phyloP scores from a whole-genome alignment of 306 rosid genomes.

The Castanea mollissima region DNA sequence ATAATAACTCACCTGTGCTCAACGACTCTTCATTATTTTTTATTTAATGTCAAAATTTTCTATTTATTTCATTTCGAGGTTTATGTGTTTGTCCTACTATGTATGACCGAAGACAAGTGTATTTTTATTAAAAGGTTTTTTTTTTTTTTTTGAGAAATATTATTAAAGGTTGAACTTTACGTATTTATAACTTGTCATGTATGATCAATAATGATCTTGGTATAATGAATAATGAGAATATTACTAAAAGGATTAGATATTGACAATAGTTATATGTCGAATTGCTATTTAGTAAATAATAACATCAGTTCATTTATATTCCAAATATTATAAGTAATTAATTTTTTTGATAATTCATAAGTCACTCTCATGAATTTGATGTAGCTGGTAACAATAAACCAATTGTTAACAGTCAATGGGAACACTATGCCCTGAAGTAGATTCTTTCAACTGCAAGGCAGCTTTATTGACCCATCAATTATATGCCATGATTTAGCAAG shows the following conservation, averaged over 20 bases:
- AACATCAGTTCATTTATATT: neutral
- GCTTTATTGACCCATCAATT: neutral
- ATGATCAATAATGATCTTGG: neutral
- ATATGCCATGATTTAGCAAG: neutral
- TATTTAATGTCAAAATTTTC: no score
- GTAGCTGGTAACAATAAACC: neutral
- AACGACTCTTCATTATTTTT: no score
- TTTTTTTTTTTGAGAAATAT: no score
- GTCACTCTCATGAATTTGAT: neutral
- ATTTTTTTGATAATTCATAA: neutral
- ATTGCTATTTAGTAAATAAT: neutral
- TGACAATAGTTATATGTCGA: neutral
- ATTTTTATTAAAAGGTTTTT: no score
- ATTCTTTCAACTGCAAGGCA: neutral
- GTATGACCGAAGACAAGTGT: no score
- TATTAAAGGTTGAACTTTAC: no score
- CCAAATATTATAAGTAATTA: neutral
- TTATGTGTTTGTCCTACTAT: no score
- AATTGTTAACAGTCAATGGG: neutral
- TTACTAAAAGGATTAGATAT: neutral
- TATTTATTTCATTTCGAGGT: no score
- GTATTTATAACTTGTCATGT: neutral
- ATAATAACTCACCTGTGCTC: no score
- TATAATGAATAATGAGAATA: neutral
- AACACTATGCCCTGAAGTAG: neutral